Base-by-base conservation (phyloP, 176 grass and related monocot species). In the Lolium rigidum region DNA sequence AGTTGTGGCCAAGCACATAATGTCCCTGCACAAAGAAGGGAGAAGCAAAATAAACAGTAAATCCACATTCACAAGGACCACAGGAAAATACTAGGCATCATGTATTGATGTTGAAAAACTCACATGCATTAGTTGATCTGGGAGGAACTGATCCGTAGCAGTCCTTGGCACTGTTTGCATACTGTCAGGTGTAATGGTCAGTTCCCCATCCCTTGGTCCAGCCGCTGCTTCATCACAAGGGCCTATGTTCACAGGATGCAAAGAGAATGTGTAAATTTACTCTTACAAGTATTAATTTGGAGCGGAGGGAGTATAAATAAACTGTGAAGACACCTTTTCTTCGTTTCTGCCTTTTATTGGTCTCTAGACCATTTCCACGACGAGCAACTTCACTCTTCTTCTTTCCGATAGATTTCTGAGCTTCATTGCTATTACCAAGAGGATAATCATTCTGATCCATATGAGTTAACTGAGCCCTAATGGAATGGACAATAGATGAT, bases 41-140 rank as follows among this genome's bases (percentile, higher is more conserved):
- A 90, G 16, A 70, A 81, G 70, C 28, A 70, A 55, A 65, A 80
- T 63, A 77, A 72, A 44, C 9, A 60, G 28, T 52, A 51, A 54
- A 16, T 48, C 47, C 39, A 68, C 4, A 83, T 21, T 48, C 21
- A 47, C 22, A 49, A 81, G 51, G 44, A 7, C 11, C 11, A 11
- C 18, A 79, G 41, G 8, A 80, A 68, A 84, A 79, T 62, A 65
- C 8, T 84, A 26, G 25, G 8, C 62, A 43, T n/a, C 56, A 49
- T 66, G 28, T 46, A 81, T 31, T 26, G 56, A 43, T 60, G 24
- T 56, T 72, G 31, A 93, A 81, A 43, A 71, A 84, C 60, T 75
- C 52, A 94, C 96, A 91, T 94, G 93, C 68, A 94, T 91, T 74
- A 91, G 72, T 73, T 92, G 91, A 86, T 89, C 89, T 78, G 87